Percentiles rank a stretch among this genome's conserved stretches.
phyloP scores from a whole-genome alignment of 352 stramenopile genomes.

The Saprolegnia diclina region DNA sequence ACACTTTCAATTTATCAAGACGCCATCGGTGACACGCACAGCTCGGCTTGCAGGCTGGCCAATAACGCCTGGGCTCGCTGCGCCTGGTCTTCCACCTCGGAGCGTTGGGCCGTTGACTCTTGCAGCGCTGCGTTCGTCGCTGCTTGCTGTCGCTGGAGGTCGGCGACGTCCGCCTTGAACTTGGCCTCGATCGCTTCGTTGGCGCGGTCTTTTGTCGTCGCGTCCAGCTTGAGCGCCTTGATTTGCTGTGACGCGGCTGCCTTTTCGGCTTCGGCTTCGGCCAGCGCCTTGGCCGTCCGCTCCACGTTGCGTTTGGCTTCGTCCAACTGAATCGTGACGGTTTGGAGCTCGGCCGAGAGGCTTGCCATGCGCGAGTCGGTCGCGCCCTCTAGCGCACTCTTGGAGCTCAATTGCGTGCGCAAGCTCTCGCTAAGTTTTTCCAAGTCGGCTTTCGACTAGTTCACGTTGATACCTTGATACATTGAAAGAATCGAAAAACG shows the following conservation, averaged over 20 bases:
- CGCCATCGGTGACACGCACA: background rate
- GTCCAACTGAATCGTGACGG: conserved; percentile 66
- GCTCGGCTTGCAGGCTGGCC: background rate
- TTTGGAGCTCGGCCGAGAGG: conserved; percentile 65
- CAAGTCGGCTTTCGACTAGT: conserved; percentile 56
- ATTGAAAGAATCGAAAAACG: conserved; percentile 27
- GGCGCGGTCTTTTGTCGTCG: conserved; percentile 6
- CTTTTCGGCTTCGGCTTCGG: conserved; percentile 14
- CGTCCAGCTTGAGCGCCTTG: conserved; percentile 17
- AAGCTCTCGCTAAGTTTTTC: conserved; percentile 55
- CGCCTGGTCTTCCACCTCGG: conserved; percentile 12
- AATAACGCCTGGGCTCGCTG: background rate
- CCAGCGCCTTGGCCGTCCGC: conserved; percentile 20
- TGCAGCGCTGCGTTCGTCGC: background rate
- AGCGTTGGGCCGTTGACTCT: background rate
- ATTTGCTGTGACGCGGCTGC: background rate
- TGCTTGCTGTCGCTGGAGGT: background rate
- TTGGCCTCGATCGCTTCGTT: conserved; percentile 19
- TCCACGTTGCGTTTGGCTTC: conserved; percentile 62
- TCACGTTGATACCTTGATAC: conserved; percentile 34
- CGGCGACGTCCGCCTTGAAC: conserved; percentile 9
- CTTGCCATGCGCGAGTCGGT: conserved; percentile 66
- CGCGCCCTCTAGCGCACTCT: conserved; percentile 51
- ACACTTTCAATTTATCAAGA: background rate
- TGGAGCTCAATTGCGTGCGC: conserved; percentile 51